Evolutionary conservation across 805 yeast species (phyloP).

Genomic region (Yarrowia sp.): DNA sequence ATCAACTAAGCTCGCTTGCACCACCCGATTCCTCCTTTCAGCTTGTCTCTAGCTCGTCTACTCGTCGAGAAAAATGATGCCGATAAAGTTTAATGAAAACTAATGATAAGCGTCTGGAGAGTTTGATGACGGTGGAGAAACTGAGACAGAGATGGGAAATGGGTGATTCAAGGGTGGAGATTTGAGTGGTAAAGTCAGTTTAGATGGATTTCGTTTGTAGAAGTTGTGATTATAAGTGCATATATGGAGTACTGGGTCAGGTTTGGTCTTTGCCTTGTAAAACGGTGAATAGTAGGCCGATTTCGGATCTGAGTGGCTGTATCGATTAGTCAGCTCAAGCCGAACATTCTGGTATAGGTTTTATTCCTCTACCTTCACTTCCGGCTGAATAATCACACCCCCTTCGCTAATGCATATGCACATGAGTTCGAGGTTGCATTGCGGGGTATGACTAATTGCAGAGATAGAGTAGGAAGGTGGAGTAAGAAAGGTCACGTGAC

Average conservation of each 20-base stretch:
- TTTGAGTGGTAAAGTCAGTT: neutral
- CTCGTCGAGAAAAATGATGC: too few species aligned
- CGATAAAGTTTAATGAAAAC: slow-evolving; percentile 8
- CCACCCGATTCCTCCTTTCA: neutral
- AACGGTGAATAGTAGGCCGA: neutral
- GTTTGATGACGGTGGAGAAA: slow-evolving; percentile 17
- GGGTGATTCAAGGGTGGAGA: neutral
- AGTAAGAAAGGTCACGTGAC: neutral
- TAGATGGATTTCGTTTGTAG: neutral
- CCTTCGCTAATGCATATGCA: slow-evolving; percentile 24
- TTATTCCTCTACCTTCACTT: too few species aligned
- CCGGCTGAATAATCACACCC: neutral
- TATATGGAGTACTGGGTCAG: slow-evolving; percentile 7
- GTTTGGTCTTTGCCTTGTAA: too few species aligned
- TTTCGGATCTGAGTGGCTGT: neutral
- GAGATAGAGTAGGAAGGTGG: neutral
- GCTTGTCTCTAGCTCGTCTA: too few species aligned
- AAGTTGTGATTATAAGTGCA: neutral
- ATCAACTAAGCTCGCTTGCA: neutral
- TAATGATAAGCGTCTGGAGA: slow-evolving; percentile 13
- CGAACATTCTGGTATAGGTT: neutral
- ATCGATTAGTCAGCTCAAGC: neutral
- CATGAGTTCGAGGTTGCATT: slow-evolving; percentile 21
- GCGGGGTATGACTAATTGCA: slow-evolving; percentile 1
- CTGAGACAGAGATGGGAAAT: neutral